Percentiles rank a stretch among this genome's conserved stretches.
Evolutionary conservation across 164 flowering plant genomes (phyloP).

Genomic region (Piper longum): DNA sequence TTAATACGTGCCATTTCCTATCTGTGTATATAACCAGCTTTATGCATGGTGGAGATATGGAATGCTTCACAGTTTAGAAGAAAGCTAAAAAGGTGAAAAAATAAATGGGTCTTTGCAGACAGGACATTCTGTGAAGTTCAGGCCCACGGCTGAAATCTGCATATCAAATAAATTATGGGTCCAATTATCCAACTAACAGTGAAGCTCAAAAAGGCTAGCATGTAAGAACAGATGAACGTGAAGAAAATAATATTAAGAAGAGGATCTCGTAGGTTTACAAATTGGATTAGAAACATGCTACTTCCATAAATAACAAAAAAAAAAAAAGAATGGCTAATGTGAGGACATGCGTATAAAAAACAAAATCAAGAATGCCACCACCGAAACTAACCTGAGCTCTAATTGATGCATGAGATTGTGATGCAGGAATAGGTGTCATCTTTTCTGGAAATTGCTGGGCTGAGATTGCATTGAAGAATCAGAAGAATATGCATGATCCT

Average conservation of each 20-base stretch:
- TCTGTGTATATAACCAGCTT: no score
- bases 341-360: no score
- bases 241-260: no score
- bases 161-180: background rate
- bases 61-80: no score
- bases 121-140: conserved; percentile 29
- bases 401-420: conserved; percentile 40
- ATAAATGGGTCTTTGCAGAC: conserved; percentile 30
- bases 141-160: conserved; percentile 45
- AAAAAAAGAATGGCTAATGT: no score
- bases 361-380: no score
- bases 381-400: background rate
- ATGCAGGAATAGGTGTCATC: conserved; percentile 15
- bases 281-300: no score
- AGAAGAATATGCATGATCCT: conserved; percentile 16
- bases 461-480: conserved; percentile 22
- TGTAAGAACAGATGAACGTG: no score
- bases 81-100: background rate
- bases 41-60: no score
- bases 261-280: background rate
- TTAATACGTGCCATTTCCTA: no score
- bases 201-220: no score
- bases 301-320: no score
- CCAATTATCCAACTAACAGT: background rate
- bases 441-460: conserved; percentile 14